Conservation (phyloP, 192 early-diverging fungal species). For the Chytriomyces sp. region DNA sequence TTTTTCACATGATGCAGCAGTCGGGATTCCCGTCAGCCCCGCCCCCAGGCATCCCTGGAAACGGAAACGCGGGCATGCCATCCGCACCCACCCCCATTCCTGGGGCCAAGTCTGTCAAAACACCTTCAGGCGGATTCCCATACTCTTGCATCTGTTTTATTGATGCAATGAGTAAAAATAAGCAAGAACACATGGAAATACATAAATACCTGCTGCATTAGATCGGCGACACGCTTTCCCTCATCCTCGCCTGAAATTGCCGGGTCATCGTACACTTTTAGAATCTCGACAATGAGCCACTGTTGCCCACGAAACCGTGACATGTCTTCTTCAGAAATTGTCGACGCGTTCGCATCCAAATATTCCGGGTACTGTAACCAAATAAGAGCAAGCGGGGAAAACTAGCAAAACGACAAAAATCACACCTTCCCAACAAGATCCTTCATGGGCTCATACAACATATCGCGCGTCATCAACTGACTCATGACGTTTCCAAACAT, state of each 20-base stretch:
- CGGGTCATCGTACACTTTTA: conserved; percentile 75
- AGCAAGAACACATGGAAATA: conserved; percentile 9
- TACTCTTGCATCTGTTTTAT: conserved; percentile 86
- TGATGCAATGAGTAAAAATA: background rate
- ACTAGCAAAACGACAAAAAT: background rate
- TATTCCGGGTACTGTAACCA: conserved; percentile 83
- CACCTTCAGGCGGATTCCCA: conserved; percentile 91
- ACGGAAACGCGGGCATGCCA: conserved; percentile 68
- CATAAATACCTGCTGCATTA: conserved; percentile 85
- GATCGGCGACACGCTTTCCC: conserved; percentile 74
- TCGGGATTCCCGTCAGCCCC: conserved; percentile 26
- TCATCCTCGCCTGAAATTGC: conserved; percentile 68
- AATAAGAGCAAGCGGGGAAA: conserved; percentile 7
- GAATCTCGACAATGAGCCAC: conserved; percentile 77
- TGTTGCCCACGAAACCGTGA: conserved; percentile 81
- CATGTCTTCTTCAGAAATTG: conserved; percentile 71
- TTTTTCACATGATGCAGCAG: conserved; percentile 44
- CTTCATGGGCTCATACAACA: conserved; percentile 95
- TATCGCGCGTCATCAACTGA: conserved; percentile 89
- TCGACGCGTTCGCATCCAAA: conserved; percentile 78
- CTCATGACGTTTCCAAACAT: conserved; percentile 89
- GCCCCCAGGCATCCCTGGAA: conserved; percentile 30
- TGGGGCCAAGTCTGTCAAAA: conserved; percentile 89
- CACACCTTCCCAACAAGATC: conserved; percentile 79
- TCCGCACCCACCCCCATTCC: conserved; percentile 83